Percentiles rank a stretch among this genome's conserved stretches.
These are phyloP conservation scores for Aurifilum marmelostoma DNA, from an alignment of 2,329 filamentous ascomycete species.

Conservation along the genomic window DNA sequence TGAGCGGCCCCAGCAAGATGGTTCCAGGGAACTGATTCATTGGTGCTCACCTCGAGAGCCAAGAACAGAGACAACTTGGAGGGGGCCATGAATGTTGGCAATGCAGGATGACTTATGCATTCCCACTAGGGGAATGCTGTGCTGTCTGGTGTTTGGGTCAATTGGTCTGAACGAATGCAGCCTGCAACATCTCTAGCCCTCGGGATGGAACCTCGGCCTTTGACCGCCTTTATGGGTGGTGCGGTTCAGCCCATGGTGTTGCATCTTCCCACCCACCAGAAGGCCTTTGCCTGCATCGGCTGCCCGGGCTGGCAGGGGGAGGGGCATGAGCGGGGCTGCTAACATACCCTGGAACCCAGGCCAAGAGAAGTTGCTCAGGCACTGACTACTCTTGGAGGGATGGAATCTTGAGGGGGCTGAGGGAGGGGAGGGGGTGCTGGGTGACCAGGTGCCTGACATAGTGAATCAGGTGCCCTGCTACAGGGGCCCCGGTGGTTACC, in stretches of 20 bases:
- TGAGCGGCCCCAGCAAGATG: neutral
- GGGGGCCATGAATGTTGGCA: neutral
- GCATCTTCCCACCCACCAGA: conserved; percentile 9
- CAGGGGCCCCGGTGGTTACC: neutral
- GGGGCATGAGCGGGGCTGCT: neutral
- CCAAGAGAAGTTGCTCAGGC: neutral
- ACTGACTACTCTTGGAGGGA: neutral
- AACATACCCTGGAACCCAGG: neutral
- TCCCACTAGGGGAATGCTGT: neutral
- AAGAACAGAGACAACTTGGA: neutral
- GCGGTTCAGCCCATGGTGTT: neutral
- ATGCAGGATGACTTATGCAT: neutral
- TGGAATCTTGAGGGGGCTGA: too few relatives aligned
- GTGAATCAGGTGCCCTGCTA: conserved; percentile 2
- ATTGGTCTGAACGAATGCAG: neutral
- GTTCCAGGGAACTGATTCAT: neutral
- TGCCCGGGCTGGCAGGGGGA: neutral
- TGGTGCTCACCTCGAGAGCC: neutral
- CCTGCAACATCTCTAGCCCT: neutral
- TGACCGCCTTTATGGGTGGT: conserved; percentile 22
- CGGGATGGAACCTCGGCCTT: conserved; percentile 2
- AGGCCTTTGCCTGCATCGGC: conserved; percentile 8
- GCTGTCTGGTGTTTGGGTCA: neutral
- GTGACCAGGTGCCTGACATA: neutral
- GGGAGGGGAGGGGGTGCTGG: neutral